Base-by-base conservation (phyloP, 2,329 filamentous ascomycete species). In the Talaromyces sp. region DNA sequence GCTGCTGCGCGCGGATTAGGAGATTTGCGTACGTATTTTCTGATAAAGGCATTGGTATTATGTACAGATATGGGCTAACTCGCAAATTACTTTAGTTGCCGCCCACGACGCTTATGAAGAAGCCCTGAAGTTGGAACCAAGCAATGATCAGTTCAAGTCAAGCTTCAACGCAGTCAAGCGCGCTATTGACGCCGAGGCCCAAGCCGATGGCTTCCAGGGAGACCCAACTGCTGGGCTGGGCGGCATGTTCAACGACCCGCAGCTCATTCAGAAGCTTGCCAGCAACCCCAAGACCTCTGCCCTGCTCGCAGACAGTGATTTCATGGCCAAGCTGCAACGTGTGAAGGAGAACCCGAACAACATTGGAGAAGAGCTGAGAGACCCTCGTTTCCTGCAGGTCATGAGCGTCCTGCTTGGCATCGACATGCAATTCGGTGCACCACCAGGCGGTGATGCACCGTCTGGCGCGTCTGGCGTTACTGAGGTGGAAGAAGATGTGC, bases 341-440 rank as follows among this genome's bases (percentile, higher is more conserved):
- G 80, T 97, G 64, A 87, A 89, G 78, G 81, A 86, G 66, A 94
- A 97, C 78, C 92, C 94, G 6, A 85, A 86, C 69, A 87, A 85
- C 68, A 84, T 91, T 53, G 87, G 90, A 64, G 85, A 89, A 62
- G 85, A 94, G 65, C 92, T 99, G 77, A 84, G 87, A 66, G 94
- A 99, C 72, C 93, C 92, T 5, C 83, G 94, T 63, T 92, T 99
- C 84, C 82, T 99, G 67, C 90, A 95, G 74, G 93, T 97, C 21
- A 88, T 99, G 77, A 91, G 92, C 67, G 94, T 97, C 26, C 75
- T 97, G 66, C 86, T 99, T 80, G 94, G 94, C 51, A 88, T 99
- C 54, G 92, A 97, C 72, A 92, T 99, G 89, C 86, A 85, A 63
- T 88, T 92, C 65, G 83, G 81, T 50, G 79, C 76, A 60, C 81